Base-by-base conservation (phyloP, 139 green algal species). In the Coccomyxa sp. region DNA sequence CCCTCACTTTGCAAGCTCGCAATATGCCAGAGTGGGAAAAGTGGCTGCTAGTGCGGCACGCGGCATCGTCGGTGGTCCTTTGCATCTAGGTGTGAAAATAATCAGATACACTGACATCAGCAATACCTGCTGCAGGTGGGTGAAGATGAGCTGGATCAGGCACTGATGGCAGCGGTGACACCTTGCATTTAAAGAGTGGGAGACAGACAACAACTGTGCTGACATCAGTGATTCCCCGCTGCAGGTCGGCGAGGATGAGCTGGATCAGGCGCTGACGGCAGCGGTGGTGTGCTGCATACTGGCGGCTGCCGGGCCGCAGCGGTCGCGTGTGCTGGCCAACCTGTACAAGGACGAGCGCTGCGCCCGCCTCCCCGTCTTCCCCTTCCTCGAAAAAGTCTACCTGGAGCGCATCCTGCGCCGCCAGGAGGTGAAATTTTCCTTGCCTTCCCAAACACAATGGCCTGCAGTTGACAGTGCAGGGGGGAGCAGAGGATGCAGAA, bases 351-450 rank as follows among this genome's bases (percentile, higher is more conserved):
- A 99, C 84, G 97, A 98, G 90, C 91, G 96, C 58, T 93, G 85
- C 82, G 77, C 89, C 12, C 82, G 85, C 45, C 89, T 99, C 67
- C 76, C 88, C 0, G 79, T 97, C 45, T 97, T 92, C 80, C 84
- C 94, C 13, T 95, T 99, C 76, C 84, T 99, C 21, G 93, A 98
- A 63, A 98, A 98, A 85, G 96, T 99, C 31, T 98, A 96, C 89
- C 80, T 98, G 86, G 97, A 99, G 86, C 88, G 96, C 21, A 98
- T 99, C 76, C 88, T 99, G 83, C 81, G 82, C 13, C 45, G 30
- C 0, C 80, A 89, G 76, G 83, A 96, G 87, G 95, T 99, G 76
- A 13, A 78, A 12, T 66, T 0, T n/a, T 78, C 25, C 23, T 21
- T 78, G 71, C 23, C 71, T 14, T 38, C 15, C 68, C 16, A n/a